A percentile compares a stretch with the other conserved stretches of the same genome.
These are phyloP conservation scores for Leccinum variicolor DNA, from an alignment of 768 basidiomycete species.

Conservation along the genomic window DNA sequence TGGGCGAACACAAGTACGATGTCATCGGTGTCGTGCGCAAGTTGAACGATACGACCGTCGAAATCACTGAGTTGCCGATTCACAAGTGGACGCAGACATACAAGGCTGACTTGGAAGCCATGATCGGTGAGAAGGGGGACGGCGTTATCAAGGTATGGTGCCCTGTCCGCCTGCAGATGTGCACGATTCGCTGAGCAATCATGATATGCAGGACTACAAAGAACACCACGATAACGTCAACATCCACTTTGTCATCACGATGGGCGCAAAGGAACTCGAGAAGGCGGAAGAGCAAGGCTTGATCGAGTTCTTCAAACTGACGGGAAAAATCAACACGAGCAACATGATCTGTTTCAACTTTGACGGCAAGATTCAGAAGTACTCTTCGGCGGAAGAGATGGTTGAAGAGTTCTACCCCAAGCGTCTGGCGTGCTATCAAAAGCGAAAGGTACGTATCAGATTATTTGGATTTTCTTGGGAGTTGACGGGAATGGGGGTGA, in stretches of 20 bases:
- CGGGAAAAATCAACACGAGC: constrained; percentile 76
- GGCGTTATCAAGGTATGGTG: constrained; percentile 70
- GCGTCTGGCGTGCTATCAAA: constrained; percentile 89
- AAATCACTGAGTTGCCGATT: constrained; percentile 94
- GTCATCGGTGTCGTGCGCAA: constrained; percentile 72
- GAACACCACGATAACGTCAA: constrained; percentile 94
- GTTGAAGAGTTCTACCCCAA: constrained; percentile 90
- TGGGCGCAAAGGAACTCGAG: constrained; percentile 76
- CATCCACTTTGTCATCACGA: constrained; percentile 82
- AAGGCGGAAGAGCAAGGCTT: constrained; percentile 90
- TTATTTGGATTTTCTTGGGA: background rate
- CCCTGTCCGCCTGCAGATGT: background rate
- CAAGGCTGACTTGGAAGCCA: constrained; percentile 86
- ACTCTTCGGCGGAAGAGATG: constrained; percentile 85
- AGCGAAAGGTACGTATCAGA: constrained; percentile 71
- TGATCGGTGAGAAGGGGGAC: constrained; percentile 85
- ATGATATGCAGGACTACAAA: constrained; percentile 76
- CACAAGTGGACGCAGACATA: constrained; percentile 92
- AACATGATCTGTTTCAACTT: constrained; percentile 99
- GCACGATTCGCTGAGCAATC: background rate
- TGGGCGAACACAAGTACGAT: constrained; percentile 83
- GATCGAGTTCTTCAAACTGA: constrained; percentile 88
- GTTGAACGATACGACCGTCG: constrained; percentile 83
- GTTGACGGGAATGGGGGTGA: background rate
- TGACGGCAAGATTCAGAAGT: constrained; percentile 94